These are phyloP conservation scores for Esteya vermicola DNA, from an alignment of 2,329 filamentous ascomycete species.

Conservation along the genomic window DNA sequence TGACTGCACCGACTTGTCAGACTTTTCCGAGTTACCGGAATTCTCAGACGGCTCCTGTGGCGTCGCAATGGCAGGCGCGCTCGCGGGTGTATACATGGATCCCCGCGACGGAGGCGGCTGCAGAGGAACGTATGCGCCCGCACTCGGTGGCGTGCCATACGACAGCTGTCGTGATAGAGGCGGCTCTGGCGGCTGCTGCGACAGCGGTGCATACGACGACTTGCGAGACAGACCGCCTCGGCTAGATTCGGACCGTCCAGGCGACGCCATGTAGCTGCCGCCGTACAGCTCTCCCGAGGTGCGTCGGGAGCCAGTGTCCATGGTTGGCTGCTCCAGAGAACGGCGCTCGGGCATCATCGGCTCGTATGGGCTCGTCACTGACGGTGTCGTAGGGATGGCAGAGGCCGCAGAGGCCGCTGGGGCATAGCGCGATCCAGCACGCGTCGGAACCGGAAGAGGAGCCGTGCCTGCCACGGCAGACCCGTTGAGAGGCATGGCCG, in stretches of 20 bases:
- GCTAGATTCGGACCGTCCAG: constrained; percentile 16
- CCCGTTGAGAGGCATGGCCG: constrained; percentile 18
- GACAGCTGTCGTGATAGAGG: not conserved
- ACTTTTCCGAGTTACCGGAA: no score
- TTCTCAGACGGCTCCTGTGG: no score
- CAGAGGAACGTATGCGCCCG: no score
- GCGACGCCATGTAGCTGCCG: constrained; percentile 19
- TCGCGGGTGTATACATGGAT: no score
- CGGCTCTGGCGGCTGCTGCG: not conserved
- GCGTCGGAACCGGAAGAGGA: constrained; percentile 21
- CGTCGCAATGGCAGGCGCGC: no score
- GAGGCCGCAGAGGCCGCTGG: constrained; percentile 16
- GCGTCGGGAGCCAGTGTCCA: constrained; percentile 13
- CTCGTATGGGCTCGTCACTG: constrained; percentile 12
- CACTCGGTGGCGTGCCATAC: not conserved
- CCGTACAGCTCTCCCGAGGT: constrained; percentile 24
- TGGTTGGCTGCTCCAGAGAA: constrained; percentile 3
- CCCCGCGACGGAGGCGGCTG: no score
- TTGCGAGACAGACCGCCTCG: constrained; percentile 11
- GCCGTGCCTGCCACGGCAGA: constrained; percentile 14
- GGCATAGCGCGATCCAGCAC: constrained; percentile 36
- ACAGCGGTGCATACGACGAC: constrained; percentile 13
- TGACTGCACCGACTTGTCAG: no score
- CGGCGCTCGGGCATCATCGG: constrained; percentile 5
- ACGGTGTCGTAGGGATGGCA: not conserved